Evolutionary conservation across 2,329 filamentous ascomycete genomes (phyloP), one percentile per base, ranked within the genome.

Genomic region (Neocucurbitaria cava): DNA sequence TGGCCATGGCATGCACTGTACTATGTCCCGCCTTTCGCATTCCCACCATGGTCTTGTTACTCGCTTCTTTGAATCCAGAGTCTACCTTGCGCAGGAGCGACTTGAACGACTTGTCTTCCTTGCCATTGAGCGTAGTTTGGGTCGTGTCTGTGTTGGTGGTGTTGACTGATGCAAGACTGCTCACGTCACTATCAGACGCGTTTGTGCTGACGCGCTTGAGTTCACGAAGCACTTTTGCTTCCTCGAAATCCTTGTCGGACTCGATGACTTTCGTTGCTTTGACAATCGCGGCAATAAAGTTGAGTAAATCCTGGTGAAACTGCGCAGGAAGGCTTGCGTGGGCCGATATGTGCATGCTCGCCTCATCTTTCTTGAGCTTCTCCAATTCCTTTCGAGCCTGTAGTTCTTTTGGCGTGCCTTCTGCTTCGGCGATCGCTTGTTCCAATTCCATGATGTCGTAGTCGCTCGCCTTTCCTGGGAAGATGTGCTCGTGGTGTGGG

Each of bases 251-350:
- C 53, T 79, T 82, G 60, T 84, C 81, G 23, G 80, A 70, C 59
- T 85, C 82, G 41, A 84, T 81, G 33, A 85, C 76, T 57, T 85
- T 85, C n/a, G 79, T 83, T 0, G 82, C 82, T 62, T 85, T 85
- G n/a, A 84, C 78, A 1, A 84, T 71, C 1, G 82, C 81, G 1
- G 82, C 82, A n/a, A 80, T 71, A 65, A 83, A 85, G 59, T 83
- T 79, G 46, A 85, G 77, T 3, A 85, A 71, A 18, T 79, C 77
- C 55, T 84, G 82, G 52, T 83, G 77, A 54, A 84, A 82, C 3
- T 73, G 69, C 1, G 80, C 79, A 0, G 83, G 83, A 1, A 85
- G 68, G 38, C 78, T 77, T 3, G 74, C 81, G 53, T 84, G 82
- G 1, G 79, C 78, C 31, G 75, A 76, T 40, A 84, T 70, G 28